Conservation (phyloP, 2,329 filamentous ascomycete species). For the Stagonosporopsis chrysanthemi region DNA sequence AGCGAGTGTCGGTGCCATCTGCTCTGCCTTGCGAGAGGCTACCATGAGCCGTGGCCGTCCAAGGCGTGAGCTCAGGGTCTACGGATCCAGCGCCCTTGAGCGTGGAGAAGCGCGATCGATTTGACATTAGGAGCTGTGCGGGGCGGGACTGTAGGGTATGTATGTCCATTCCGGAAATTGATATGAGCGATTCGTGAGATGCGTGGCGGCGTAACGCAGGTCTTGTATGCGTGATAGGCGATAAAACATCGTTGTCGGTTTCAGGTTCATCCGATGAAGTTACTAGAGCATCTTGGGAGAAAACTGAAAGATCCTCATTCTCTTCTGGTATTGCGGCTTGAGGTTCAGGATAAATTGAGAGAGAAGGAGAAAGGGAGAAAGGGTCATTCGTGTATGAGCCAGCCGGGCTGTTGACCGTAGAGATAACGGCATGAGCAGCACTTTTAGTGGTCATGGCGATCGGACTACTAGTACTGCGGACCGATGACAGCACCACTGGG, state of each 20-base stretch:
- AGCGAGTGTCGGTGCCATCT: slow-evolving; percentile 66
- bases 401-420: slow-evolving; percentile 42
- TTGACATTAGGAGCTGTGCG: slow-evolving; percentile 70
- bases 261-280: slow-evolving; percentile 35
- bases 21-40: slow-evolving; percentile 59
- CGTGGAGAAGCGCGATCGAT: slow-evolving; percentile 60
- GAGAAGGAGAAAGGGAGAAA: slow-evolving; percentile 37
- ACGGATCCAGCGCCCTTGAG: slow-evolving; percentile 53
- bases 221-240: slow-evolving; percentile 46
- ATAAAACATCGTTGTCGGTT: slow-evolving; percentile 43
- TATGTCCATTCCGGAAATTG: slow-evolving; percentile 86
- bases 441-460: slow-evolving; percentile 45
- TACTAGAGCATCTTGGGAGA: slow-evolving; percentile 24
- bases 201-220: slow-evolving; percentile 67
- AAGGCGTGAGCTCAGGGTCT: slow-evolving; percentile 53
- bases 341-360: slow-evolving; percentile 29
- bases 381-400: slow-evolving; percentile 42
- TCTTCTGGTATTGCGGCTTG: slow-evolving; percentile 49
- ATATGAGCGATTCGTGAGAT: slow-evolving; percentile 90
- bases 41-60: slow-evolving; percentile 56
- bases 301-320: slow-evolving; percentile 35
- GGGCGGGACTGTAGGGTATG: slow-evolving; percentile 80
- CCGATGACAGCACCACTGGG: slow-evolving; percentile 36
- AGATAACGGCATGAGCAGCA: slow-evolving; percentile 44
- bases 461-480: slow-evolving; percentile 45